These are phyloP conservation scores for Davidsoniella virescens DNA, from an alignment of 2,329 filamentous ascomycete genomes.

Conservation along the genomic window DNA sequence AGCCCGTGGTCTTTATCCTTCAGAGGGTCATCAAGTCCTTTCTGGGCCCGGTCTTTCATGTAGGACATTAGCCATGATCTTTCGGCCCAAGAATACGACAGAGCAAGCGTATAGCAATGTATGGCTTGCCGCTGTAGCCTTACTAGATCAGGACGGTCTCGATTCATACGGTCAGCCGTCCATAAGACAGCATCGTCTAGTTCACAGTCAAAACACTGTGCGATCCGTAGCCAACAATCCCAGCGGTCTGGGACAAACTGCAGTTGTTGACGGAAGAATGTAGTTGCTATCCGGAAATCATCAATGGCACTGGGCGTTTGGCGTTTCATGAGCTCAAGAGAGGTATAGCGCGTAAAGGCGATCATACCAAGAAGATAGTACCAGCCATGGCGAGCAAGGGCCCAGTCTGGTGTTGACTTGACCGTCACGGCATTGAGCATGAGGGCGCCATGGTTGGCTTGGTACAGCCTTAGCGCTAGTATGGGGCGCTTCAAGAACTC, in stretches of 20 bases:
- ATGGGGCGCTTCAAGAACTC: slow-evolving; percentile 71
- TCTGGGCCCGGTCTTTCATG: not conserved
- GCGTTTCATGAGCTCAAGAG: slow-evolving; percentile 53
- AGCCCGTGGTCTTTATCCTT: not conserved
- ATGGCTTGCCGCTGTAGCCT: slow-evolving; percentile 65
- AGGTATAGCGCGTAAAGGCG: slow-evolving; percentile 68
- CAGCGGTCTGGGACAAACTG: slow-evolving; percentile 69
- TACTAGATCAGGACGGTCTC: slow-evolving; percentile 56
- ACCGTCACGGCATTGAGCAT: slow-evolving; percentile 57
- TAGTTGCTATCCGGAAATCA: slow-evolving; percentile 66
- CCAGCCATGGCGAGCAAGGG: slow-evolving; percentile 70
- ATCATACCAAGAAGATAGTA: slow-evolving; percentile 84
- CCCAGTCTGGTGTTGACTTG: slow-evolving; percentile 45
- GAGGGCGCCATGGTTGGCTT: slow-evolving; percentile 63
- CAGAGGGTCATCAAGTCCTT: not conserved
- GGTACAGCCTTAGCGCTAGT: slow-evolving; percentile 63
- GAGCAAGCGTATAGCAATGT: slow-evolving; percentile 54
- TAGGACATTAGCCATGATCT: slow-evolving; percentile 8
- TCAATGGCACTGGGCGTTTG: slow-evolving; percentile 65
- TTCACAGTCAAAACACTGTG: slow-evolving; percentile 75
- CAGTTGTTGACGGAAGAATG: slow-evolving; percentile 64
- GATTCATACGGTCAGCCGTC: slow-evolving; percentile 85
- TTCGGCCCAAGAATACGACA: slow-evolving; percentile 35
- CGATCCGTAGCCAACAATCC: slow-evolving; percentile 83
- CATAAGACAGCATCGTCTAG: slow-evolving; percentile 76